phyloP scores from a whole-genome alignment of 1,284 basidiomycete species.

The Trametes versicolor region DNA sequence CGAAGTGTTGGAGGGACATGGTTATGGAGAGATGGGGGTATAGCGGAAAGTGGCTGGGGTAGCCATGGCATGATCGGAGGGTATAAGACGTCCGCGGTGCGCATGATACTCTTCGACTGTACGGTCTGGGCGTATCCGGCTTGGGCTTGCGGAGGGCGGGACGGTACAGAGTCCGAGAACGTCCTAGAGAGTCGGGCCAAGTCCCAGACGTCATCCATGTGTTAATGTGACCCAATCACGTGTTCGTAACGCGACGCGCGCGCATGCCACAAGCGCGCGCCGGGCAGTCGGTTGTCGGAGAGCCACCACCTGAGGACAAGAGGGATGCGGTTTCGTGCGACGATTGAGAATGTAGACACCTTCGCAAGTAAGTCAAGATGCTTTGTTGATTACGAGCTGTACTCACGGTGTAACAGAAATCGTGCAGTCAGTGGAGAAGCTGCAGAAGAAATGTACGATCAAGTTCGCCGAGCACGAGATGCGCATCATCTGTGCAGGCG shows the following conservation, averaged over 20 bases:
- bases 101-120: conserved; percentile 3
- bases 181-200: conserved; percentile 9
- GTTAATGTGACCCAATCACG: conserved; percentile 12
- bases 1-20: conserved; percentile 54
- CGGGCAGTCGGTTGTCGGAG: background rate
- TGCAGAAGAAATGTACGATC: conserved; percentile 86
- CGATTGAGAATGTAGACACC: conserved; percentile 31
- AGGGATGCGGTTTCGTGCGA: conserved; percentile 32
- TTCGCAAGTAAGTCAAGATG: conserved; percentile 19
- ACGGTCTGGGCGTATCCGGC: conserved; percentile 9
- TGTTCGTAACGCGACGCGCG: conserved; percentile 12
- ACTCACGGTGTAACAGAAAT: conserved; percentile 59
- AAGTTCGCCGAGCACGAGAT: conserved; percentile 81
- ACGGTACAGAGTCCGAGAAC: conserved; percentile 5
- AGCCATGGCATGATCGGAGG: conserved; percentile 2
- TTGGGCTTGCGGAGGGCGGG: background rate
- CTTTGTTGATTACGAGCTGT: background rate
- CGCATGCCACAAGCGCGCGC: conserved; percentile 1
- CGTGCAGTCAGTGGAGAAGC: conserved; percentile 80
- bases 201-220: conserved; percentile 17
- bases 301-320: background rate
- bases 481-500: conserved; percentile 86
- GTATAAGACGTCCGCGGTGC: conserved; percentile 14
- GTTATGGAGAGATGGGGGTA: conserved; percentile 9
- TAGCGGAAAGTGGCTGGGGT: conserved; percentile 1